Evolutionary conservation across 805 yeast genomes (phyloP).

Genomic region (Starmerella potacharoeniae): DNA sequence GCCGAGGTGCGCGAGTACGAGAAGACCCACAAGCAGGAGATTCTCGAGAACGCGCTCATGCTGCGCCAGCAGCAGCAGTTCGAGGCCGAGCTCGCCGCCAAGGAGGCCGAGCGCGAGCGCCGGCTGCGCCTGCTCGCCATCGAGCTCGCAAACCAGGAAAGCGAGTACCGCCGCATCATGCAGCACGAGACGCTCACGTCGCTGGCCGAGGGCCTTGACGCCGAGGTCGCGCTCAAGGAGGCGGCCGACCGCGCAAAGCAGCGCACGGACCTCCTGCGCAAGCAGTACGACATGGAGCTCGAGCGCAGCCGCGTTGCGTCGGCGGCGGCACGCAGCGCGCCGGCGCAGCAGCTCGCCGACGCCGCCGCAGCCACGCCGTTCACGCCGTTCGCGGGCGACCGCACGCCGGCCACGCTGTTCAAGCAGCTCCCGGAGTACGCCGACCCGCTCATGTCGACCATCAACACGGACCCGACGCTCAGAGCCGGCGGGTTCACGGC

Average conservation of each 20-base stretch:
- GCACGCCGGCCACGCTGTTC: conserved; percentile 45
- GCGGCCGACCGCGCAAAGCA: conserved; percentile 46
- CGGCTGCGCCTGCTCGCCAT: conserved; percentile 43
- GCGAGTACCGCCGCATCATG: conserved; percentile 33
- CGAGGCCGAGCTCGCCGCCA: conserved; percentile 49
- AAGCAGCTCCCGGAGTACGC: conserved; percentile 38
- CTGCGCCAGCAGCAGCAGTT: conserved; percentile 61
- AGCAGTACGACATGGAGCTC: conserved; percentile 39
- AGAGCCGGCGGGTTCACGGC: conserved; percentile 80
- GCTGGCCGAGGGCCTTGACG: conserved; percentile 36
- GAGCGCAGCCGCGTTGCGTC: conserved; percentile 25
- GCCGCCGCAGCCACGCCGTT: conserved; percentile 43
- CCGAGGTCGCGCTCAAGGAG: conserved; percentile 41
- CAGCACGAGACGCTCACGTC: conserved; percentile 46
- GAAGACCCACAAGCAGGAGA: conserved; percentile 59
- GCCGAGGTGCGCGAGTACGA: conserved; percentile 46
- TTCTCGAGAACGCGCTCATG: conserved; percentile 61
- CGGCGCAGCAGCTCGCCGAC: conserved; percentile 15
- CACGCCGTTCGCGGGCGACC: conserved; percentile 90
- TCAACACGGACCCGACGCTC: conserved; percentile 45
- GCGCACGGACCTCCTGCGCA: conserved; percentile 53
- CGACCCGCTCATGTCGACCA: conserved; percentile 49
- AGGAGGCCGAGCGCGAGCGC: conserved; percentile 55
- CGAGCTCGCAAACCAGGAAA: conserved; percentile 49
- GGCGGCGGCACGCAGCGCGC: conserved; percentile 19